Evolutionary conservation across 1,284 basidiomycete genomes (phyloP).

Genomic region (Naganishia liquefaciens): DNA sequence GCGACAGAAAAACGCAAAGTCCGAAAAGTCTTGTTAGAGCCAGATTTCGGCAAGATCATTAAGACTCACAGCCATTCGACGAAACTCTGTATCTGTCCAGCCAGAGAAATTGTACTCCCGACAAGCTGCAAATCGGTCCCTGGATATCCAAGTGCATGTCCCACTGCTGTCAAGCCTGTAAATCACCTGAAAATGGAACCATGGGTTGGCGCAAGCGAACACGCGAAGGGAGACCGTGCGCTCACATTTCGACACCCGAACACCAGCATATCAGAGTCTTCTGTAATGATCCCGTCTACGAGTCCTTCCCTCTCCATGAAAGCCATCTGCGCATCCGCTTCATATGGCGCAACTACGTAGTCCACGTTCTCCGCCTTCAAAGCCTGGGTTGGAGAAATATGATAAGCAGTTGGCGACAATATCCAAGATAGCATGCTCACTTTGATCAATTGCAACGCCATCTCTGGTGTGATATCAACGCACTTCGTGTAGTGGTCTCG

Average conservation of each 20-base stretch:
- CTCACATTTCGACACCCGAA: slow-evolving; percentile 87
- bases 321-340: slow-evolving; percentile 96
- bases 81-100: slow-evolving; percentile 87
- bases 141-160: slow-evolving; percentile 76
- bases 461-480: slow-evolving; percentile 92
- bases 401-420: background rate
- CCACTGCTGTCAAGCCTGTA: slow-evolving; percentile 83
- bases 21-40: background rate
- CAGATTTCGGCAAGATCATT: too few relatives aligned
- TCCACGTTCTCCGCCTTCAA: slow-evolving; percentile 73
- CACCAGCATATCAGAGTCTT: slow-evolving; percentile 96
- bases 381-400: slow-evolving; percentile 59
- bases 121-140: slow-evolving; percentile 72
- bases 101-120: slow-evolving; percentile 75
- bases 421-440: slow-evolving; percentile 54
- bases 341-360: slow-evolving; percentile 96
- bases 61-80: slow-evolving; percentile 72
- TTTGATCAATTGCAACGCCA: slow-evolving; percentile 98
- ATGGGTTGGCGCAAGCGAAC: background rate
- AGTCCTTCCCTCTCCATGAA: slow-evolving; percentile 81
- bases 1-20: background rate
- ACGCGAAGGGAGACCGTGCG: background rate
- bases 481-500: slow-evolving; percentile 87
- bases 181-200: slow-evolving; percentile 46
- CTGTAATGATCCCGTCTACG: slow-evolving; percentile 91